Percentiles rank a stretch among this genome's conserved stretches.
phyloP scores from a whole-genome alignment of 2,329 filamentous ascomycete species.

The Claviceps spartinae region DNA sequence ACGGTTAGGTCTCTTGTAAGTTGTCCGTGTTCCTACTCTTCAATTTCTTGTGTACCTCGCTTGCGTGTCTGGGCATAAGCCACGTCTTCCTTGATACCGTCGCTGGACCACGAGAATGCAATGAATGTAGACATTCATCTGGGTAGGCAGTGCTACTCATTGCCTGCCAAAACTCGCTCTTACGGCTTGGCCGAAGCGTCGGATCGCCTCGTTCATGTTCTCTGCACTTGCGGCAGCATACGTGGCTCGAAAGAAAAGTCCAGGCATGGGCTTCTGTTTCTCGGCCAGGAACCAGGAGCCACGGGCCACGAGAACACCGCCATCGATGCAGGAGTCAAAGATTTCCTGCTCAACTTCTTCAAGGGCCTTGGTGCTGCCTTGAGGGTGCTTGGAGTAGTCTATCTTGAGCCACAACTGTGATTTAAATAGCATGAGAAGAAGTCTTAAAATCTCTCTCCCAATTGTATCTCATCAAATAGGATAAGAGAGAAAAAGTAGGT shows the following conservation, averaged over 20 bases:
- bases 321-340: slow-evolving; percentile 61
- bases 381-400: slow-evolving; percentile 52
- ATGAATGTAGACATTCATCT: not conserved
- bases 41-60: no score
- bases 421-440: not conserved
- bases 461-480: not conserved
- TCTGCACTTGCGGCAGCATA: slow-evolving; percentile 68
- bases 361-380: slow-evolving; percentile 37
- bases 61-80: no score
- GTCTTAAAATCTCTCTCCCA: not conserved
- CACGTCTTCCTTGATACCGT: no score
- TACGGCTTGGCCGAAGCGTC: slow-evolving; percentile 63
- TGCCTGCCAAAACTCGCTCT: slow-evolving; percentile 37
- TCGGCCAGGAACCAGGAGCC: slow-evolving; percentile 89
- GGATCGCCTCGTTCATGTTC: slow-evolving; percentile 58
- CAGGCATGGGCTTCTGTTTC: slow-evolving; percentile 40
- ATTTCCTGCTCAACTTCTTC: slow-evolving; percentile 72
- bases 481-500: not conserved
- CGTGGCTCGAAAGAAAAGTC: slow-evolving; percentile 79
- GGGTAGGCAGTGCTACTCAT: slow-evolving; percentile 8
- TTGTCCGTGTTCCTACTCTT: no score
- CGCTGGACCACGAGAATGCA: not conserved
- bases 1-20: not conserved
- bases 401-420: slow-evolving; percentile 58
- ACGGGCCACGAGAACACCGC: slow-evolving; percentile 66